phyloP scores from a whole-genome alignment of 495 filamentous ascomycete species.

The Hyaloscypha hepaticicola region DNA sequence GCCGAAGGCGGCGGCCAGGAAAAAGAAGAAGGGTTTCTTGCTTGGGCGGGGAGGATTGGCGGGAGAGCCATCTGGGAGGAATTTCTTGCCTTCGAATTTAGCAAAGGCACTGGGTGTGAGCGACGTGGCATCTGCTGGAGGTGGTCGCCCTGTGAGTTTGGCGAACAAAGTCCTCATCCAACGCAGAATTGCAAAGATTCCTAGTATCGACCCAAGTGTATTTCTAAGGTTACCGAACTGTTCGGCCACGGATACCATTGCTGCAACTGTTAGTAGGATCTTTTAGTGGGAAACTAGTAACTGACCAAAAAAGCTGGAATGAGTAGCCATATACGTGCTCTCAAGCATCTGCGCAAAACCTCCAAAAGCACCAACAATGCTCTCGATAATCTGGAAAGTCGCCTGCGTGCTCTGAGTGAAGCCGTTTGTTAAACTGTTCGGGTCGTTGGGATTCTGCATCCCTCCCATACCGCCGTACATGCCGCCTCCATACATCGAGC shows the following conservation, averaged over 20 bases:
- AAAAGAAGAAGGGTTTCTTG: constrained; percentile 94
- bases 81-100: constrained; percentile 68
- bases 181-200: constrained; percentile 92
- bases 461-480: constrained; percentile 55
- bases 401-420: constrained; percentile 91
- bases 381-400: constrained; percentile 99
- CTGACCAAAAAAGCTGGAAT: constrained; percentile 97
- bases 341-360: constrained; percentile 99
- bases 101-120: constrained; percentile 90
- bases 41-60: constrained; percentile 60
- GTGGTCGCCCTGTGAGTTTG: constrained; percentile 90
- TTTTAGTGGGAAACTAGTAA: constrained; percentile 7
- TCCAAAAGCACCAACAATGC: constrained; percentile 95
- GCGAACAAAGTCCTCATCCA: constrained; percentile 90
- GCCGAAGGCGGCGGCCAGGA: constrained; percentile 90
- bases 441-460: constrained; percentile 80
- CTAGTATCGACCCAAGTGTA: constrained; percentile 91
- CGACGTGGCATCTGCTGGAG: constrained; percentile 78
- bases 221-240: constrained; percentile 91
- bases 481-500: constrained; percentile 39
- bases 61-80: constrained; percentile 51
- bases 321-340: constrained; percentile 99
- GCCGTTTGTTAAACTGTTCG: constrained; percentile 84
- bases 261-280: constrained; percentile 42
- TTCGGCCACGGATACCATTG: constrained; percentile 97